Percentiles rank a stretch among this genome's conserved stretches.
These are phyloP conservation scores for Cadophora luteo-olivacea DNA, from an alignment of 2,329 filamentous ascomycete genomes.

Conservation along the genomic window DNA sequence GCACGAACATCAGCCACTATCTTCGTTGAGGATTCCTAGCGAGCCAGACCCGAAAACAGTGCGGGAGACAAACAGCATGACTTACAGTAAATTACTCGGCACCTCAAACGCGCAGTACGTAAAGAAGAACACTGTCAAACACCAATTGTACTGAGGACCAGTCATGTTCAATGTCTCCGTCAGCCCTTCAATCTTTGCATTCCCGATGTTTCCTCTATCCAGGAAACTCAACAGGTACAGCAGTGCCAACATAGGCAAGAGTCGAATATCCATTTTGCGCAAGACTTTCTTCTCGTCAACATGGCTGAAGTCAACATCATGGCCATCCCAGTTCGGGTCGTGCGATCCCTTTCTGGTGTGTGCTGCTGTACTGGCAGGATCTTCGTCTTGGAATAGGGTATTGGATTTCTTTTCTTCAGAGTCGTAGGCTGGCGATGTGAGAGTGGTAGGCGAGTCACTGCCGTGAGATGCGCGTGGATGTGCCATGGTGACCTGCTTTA, in stretches of 20 bases:
- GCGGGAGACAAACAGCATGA: neutral
- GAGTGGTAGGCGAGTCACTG: neutral
- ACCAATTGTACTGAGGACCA: slow-evolving; percentile 31
- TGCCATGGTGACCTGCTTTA: neutral
- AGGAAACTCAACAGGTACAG: slow-evolving; percentile 28
- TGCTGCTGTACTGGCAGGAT: neutral
- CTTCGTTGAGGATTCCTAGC: too few species aligned
- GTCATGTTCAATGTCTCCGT: slow-evolving; percentile 27
- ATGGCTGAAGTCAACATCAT: slow-evolving; percentile 1
- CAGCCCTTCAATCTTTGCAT: slow-evolving; percentile 30
- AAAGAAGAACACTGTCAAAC: slow-evolving; percentile 59
- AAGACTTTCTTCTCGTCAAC: slow-evolving; percentile 21
- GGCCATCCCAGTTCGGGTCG: neutral
- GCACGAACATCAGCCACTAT: neutral
- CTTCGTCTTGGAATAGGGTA: neutral
- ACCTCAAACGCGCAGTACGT: slow-evolving; percentile 57
- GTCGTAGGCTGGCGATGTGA: neutral
- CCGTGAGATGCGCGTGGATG: neutral
- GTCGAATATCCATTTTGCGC: slow-evolving; percentile 27
- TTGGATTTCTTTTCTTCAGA: neutral
- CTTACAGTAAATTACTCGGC: slow-evolving; percentile 53
- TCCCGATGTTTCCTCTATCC: slow-evolving; percentile 75
- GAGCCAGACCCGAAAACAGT: too few species aligned
- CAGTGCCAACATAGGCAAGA: slow-evolving; percentile 26
- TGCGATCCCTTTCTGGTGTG: neutral